Base-by-base conservation (phyloP, 345 rosid genomes). In the Erodium maritimum region DNA sequence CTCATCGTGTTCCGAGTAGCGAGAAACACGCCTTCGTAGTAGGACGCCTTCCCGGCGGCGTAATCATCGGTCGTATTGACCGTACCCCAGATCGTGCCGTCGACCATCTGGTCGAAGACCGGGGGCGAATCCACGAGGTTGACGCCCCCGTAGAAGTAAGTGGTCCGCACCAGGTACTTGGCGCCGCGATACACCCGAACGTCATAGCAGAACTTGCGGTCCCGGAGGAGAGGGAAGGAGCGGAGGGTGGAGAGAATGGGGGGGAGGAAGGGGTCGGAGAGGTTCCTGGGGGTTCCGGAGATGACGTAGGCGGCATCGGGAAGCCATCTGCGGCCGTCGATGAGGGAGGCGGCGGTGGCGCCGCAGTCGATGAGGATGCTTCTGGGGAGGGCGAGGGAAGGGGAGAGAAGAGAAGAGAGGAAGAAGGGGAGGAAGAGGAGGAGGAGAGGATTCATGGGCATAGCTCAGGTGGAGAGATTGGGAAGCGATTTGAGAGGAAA, bases 361-460 rank as follows among this genome's bases (percentile, higher is more conserved):
- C 99, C 95, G 67, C 99, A 87, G 67, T 89, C 81, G 62, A 93
- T 89, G 17, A 83, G 68, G 65, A 70, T 73, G 62, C 84, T 67
- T 4, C 42, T 67, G 11, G 69, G 21, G 54, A 77, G 89, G 50
- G 88, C 62, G 61, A 66, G 34, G 33, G 93, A 74, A 45, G 67
- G 52, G 29, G 79, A 61, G 66, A 76, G 21, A 42, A 75, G 54
- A 50, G 74, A 65, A n/a, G 72, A 61, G 63, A 74, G 25, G 59
- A 42, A 23, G 45, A 60, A 23, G 60, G 16, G 50, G 10, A 2
- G 55, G 17, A 60, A 23, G 60, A 18, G 50, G 10, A 2, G 55
- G 17, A 19, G 60, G 34, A 16, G 24, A 2, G 62, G 37, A 29
- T 5, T 29, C 37, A 29, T 29, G 4, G 37, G 37, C 37, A 29